Evolutionary conservation across 1,284 basidiomycete species (phyloP).

Genomic region (Tausonia pullulans): DNA sequence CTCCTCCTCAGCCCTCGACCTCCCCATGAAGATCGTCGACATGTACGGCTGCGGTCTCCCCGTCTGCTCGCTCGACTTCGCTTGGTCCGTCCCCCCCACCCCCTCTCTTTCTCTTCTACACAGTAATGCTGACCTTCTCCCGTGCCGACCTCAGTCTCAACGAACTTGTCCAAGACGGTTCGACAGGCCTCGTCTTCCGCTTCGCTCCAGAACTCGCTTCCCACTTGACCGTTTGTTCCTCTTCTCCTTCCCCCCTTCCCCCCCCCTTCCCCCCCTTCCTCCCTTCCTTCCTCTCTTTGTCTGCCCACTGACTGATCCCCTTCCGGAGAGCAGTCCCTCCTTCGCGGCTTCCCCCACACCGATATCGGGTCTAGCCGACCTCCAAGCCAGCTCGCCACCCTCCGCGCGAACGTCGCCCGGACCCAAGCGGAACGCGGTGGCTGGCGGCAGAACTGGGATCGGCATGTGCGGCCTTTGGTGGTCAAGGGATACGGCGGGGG

Average conservation of each 20-base stretch:
- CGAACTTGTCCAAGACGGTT: conserved; percentile 72
- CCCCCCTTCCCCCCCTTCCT: neutral
- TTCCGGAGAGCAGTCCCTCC: conserved; percentile 1
- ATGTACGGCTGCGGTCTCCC: conserved; percentile 97
- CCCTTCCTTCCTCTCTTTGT: no score
- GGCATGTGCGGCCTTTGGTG: conserved; percentile 2
- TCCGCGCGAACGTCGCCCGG: neutral
- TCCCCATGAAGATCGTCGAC: conserved; percentile 99
- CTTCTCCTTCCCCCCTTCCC: neutral
- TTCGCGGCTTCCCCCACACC: conserved; percentile 4
- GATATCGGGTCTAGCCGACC: neutral
- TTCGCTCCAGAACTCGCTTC: conserved; percentile 55
- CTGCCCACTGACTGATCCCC: neutral
- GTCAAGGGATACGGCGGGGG: conserved; percentile 8
- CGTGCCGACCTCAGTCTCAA: conserved; percentile 46
- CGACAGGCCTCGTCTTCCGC: conserved; percentile 72
- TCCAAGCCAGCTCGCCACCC: neutral
- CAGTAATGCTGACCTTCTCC: neutral
- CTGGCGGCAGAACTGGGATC: conserved; percentile 16
- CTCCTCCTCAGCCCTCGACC: conserved; percentile 78
- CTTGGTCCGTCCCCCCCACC: conserved; percentile 47
- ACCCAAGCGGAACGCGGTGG: neutral
- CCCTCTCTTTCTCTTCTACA: neutral
- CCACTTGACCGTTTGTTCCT: conserved; percentile 53
- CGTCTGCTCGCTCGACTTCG: conserved; percentile 80